These are phyloP conservation scores for Silybum marianum DNA, from an alignment of 129 eudicot genomes.

Conservation along the genomic window DNA sequence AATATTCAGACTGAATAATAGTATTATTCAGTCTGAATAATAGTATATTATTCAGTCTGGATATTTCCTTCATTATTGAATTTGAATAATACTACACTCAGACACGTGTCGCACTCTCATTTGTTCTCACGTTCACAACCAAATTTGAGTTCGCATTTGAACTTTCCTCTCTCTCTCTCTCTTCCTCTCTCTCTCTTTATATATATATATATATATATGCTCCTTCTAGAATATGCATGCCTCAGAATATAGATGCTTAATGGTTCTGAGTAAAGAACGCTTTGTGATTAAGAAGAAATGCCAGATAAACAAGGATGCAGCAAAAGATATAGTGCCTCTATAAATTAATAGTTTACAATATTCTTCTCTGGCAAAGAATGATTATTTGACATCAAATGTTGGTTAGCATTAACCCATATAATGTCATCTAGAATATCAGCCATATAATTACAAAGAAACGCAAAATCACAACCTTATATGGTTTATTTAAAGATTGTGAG, in stretches of 20 bases:
- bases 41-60: too few relatives aligned
- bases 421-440: not conserved
- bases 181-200: too few relatives aligned
- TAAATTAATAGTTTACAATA: not conserved
- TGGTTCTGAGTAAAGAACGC: not conserved
- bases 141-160: too few relatives aligned
- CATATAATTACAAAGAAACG: too few relatives aligned
- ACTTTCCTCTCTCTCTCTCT: too few relatives aligned
- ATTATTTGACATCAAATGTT: not conserved
- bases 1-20: too few relatives aligned
- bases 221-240: constrained; percentile 1
- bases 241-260: not conserved
- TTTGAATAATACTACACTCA: too few relatives aligned
- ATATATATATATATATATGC: not conserved
- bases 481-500: not conserved
- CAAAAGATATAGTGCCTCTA: not conserved
- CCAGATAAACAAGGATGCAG: not conserved
- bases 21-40: too few relatives aligned
- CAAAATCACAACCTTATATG: not conserved
- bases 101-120: too few relatives aligned
- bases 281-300: constrained; percentile 18
- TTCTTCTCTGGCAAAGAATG: not conserved
- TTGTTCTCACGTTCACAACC: too few relatives aligned
- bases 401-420: not conserved
- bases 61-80: too few relatives aligned